Conservation (phyloP, 805 yeast species). For the Hermanozyma aechmeae region DNA sequence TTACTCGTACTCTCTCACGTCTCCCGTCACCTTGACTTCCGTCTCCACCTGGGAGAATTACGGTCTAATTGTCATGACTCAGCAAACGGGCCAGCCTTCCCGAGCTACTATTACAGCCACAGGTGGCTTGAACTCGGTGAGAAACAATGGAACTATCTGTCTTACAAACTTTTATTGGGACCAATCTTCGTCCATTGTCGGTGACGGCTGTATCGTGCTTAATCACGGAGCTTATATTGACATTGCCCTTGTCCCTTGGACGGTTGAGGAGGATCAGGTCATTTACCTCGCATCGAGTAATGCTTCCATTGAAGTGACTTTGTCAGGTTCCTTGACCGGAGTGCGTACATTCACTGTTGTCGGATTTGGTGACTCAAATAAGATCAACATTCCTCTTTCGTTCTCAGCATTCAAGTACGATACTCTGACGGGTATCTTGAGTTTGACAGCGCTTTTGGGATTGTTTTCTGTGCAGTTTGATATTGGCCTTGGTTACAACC, state of each 20-base stretch:
- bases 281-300: too few species aligned
- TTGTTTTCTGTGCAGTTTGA: conserved; percentile 1
- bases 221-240: too few species aligned
- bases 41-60: background rate
- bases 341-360: conserved; percentile 1
- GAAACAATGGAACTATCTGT: background rate
- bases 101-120: background rate
- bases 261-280: too few species aligned
- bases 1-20: background rate
- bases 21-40: background rate
- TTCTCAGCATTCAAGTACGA: background rate
- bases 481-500: conserved; percentile 3
- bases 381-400: background rate
- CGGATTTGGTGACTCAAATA: conserved; percentile 2
- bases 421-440: conserved; percentile 1
- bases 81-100: conserved; percentile 1
- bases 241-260: too few species aligned
- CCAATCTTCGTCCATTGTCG: background rate
- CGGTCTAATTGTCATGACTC: background rate
- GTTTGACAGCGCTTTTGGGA: conserved; percentile 1
- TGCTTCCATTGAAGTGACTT: too few species aligned
- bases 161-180: background rate
- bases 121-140: background rate
- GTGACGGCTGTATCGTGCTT: background rate
- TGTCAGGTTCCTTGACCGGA: background rate